phyloP scores from a whole-genome alignment of 768 basidiomycete genomes.

The Russula earlei region DNA sequence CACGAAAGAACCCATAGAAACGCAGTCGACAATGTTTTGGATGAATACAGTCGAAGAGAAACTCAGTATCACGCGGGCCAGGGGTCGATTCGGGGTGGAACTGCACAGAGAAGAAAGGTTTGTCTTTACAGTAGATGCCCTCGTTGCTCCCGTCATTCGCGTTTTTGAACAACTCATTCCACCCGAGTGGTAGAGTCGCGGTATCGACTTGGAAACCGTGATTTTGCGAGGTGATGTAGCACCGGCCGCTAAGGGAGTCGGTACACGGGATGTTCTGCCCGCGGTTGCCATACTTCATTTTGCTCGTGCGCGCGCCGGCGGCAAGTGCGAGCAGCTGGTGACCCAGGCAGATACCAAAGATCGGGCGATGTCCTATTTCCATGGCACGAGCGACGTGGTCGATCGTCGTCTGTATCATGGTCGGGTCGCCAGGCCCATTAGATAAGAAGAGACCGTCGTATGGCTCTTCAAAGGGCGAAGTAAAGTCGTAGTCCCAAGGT shows the following conservation, averaged over 20 bases:
- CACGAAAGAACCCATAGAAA: constrained; percentile 40
- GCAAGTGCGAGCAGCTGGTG: constrained; percentile 96
- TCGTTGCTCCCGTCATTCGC: constrained; percentile 98
- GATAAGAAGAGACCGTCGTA: constrained; percentile 96
- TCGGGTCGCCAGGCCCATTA: constrained; percentile 96
- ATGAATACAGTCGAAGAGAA: constrained; percentile 98
- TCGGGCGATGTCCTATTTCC: constrained; percentile 67
- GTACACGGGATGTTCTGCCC: constrained; percentile 99
- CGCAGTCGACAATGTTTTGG: constrained; percentile 72
- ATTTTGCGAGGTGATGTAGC: constrained; percentile 99
- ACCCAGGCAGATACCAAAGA: constrained; percentile 98
- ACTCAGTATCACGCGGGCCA: constrained; percentile 96
- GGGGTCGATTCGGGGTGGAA: constrained; percentile 98
- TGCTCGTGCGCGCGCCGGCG: constrained; percentile 86
- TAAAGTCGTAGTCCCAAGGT: constrained; percentile 94
- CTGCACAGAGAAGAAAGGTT: constrained; percentile 97
- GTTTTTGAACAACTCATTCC: constrained; percentile 93
- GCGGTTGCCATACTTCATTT: constrained; percentile 99
- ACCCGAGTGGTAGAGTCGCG: constrained; percentile 63
- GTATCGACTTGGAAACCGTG: constrained; percentile 96
- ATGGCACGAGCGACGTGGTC: constrained; percentile 55
- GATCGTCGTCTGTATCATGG: constrained; percentile 69
- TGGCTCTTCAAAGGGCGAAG: constrained; percentile 57
- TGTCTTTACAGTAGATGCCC: constrained; percentile 87
- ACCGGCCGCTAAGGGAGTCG: constrained; percentile 84